Base-by-base conservation (phyloP, 1,284 basidiomycete genomes). In the Cerrena zonata region DNA sequence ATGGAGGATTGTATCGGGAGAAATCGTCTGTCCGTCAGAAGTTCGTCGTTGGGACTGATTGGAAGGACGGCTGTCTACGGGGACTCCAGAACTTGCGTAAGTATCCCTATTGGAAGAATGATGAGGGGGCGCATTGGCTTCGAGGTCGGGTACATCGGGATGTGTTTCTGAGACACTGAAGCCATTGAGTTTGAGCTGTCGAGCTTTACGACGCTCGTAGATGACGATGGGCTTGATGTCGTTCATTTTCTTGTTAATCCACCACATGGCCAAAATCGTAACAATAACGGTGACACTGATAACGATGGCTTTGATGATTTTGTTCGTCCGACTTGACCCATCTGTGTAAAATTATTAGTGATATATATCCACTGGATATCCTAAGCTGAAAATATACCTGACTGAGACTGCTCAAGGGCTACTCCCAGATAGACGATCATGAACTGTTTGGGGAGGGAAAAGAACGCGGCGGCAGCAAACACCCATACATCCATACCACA, bases 201-300 rank as follows among this genome's bases (percentile, higher is more conserved):
- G 79, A 56, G 79, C 82, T 67, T 80, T 89, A 51, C 91, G 79
- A 42, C 85, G 75, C 36, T 78, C 78, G 50, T 89, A 82, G 61
- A 94, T 84, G 5, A 95, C 81, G 1, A 70, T 64, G 0, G 86
- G 80, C 58, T 91, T 87, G 23, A 81, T 85, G 58, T 79, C 73
- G 61, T 85, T 80, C 82, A 95, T 91, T 67, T 84, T 67, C 48
- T 67, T 71, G 59, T 81, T 82, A 59, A 95, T 88, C 65, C 88
- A 95, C 84, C 89, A 93, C 69, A 89, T 86, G 0, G 91, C 88
- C 37, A 72, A 65, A 43, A 90, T 56, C 0, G 93, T 95, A 55
- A 95, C 78, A 22, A 91, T 39, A 46, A 81, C 65, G 0, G 87
- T 89, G 30, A 84, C 49, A 2, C 61, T 79, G 25, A 89, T 68